These are phyloP conservation scores for Styphnolobium japonicum DNA, from an alignment of 306 rosid species.

Conservation along the genomic window DNA sequence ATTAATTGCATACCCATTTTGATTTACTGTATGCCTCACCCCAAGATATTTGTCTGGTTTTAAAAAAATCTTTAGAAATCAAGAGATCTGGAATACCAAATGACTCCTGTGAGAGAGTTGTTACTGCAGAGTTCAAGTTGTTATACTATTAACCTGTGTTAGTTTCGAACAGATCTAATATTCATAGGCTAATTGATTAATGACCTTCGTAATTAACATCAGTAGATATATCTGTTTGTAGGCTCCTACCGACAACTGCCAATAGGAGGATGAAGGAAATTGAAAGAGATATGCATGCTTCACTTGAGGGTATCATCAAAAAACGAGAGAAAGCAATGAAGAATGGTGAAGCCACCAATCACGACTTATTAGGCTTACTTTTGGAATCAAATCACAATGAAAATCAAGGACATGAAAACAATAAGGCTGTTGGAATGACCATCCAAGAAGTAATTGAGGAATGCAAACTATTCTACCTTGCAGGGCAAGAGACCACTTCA, in stretches of 20 bases:
- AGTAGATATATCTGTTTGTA: neutral
- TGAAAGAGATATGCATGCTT: slow-evolving; percentile 3
- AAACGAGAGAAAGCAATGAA: slow-evolving; percentile 27
- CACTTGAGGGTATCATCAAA: slow-evolving; percentile 25
- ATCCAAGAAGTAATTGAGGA: slow-evolving; percentile 44
- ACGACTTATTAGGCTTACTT: slow-evolving; percentile 39
- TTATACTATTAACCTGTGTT: neutral
- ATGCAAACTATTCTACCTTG: slow-evolving; percentile 47
- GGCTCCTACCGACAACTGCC: slow-evolving; percentile 33
- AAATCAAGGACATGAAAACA: slow-evolving; percentile 25
- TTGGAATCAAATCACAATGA: slow-evolving; percentile 40
- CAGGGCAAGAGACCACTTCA: slow-evolving; percentile 56
- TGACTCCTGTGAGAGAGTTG: neutral
- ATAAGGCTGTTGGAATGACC: slow-evolving; percentile 40
- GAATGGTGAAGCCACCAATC: slow-evolving; percentile 1
- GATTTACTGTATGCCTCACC: neutral
- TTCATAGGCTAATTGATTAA: neutral
- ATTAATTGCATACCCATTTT: neutral
- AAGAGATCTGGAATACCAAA: neutral
- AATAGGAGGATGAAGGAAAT: slow-evolving; percentile 34
- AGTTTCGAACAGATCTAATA: neutral
- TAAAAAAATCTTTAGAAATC: neutral
- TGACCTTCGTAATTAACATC: neutral
- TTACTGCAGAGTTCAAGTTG: neutral
- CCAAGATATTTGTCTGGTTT: neutral